Percentiles rank a stretch among this genome's conserved stretches.
phyloP scores from a whole-genome alignment of 208 protist genomes.

The Trichomonas gallinae region DNA sequence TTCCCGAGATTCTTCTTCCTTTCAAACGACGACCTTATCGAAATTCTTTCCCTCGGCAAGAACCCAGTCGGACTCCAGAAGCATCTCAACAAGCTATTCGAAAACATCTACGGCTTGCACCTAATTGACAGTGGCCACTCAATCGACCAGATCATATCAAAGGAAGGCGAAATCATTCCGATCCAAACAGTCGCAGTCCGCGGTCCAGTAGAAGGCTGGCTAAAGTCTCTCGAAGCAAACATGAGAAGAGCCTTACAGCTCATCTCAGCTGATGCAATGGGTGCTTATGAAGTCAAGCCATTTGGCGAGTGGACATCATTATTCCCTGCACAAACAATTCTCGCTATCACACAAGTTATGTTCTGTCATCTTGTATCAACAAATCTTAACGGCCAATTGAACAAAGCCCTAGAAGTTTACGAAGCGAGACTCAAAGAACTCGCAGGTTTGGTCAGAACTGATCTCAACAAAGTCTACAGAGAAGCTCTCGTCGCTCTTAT shows the following conservation, averaged over 20 bases:
- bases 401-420: slow-evolving; percentile 79
- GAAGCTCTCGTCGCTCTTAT: slow-evolving; percentile 93
- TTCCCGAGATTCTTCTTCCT: slow-evolving; percentile 58
- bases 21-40: slow-evolving; percentile 71
- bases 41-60: slow-evolving; percentile 69
- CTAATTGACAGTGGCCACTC: slow-evolving; percentile 12
- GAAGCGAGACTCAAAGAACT: slow-evolving; percentile 70
- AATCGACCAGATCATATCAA: slow-evolving; percentile 60
- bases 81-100: slow-evolving; percentile 49
- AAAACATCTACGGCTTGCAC: slow-evolving; percentile 26
- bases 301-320: slow-evolving; percentile 67
- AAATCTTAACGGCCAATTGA: background rate
- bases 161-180: slow-evolving; percentile 75
- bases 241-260: slow-evolving; percentile 20
- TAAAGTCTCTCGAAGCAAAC: slow-evolving; percentile 68
- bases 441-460: slow-evolving; percentile 71
- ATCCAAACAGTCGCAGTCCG: slow-evolving; percentile 69
- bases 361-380: background rate
- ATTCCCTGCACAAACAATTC: slow-evolving; percentile 71
- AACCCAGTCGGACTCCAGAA: slow-evolving; percentile 44
- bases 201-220: slow-evolving; percentile 83
- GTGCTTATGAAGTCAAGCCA: slow-evolving; percentile 40
- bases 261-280: background rate
- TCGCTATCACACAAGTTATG: slow-evolving; percentile 66
- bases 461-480: slow-evolving; percentile 50